Percentiles rank a stretch among this genome's conserved stretches.
phyloP scores from a whole-genome alignment of 2,329 filamentous ascomycete genomes.

The Talaromyces sp. region DNA sequence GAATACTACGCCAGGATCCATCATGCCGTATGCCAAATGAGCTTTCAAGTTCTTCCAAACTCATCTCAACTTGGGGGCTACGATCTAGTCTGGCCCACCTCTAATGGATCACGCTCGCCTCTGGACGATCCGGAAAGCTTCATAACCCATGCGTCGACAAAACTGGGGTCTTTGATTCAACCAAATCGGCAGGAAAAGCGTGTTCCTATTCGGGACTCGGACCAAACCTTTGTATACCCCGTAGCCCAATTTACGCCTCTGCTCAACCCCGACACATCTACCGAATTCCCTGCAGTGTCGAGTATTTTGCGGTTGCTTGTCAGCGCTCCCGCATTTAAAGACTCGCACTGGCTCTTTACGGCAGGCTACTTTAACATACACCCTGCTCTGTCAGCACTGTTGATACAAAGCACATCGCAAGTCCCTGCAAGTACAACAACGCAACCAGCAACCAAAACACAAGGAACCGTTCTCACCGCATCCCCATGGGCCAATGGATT shows the following conservation, averaged over 20 bases:
- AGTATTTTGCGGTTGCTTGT: conserved; percentile 66
- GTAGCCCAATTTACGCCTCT: conserved; percentile 84
- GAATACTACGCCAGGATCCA: conserved; percentile 80
- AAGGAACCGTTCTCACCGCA: conserved; percentile 83
- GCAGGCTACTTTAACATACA: conserved; percentile 98
- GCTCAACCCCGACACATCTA: conserved; percentile 72
- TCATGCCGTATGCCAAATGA: conserved; percentile 68
- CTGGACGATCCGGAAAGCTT: conserved; percentile 65
- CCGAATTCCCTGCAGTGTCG: conserved; percentile 78
- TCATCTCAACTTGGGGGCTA: conserved; percentile 42
- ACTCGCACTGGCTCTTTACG: conserved; percentile 88
- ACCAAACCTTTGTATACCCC: conserved; percentile 75
- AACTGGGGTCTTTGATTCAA: conserved; percentile 63
- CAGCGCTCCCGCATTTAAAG: conserved; percentile 52
- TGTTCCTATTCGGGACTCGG: conserved; percentile 27
- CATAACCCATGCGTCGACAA: conserved; percentile 60
- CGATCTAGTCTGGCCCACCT: conserved; percentile 64
- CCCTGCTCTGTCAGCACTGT: conserved; percentile 69
- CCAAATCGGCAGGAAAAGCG: conserved; percentile 33
- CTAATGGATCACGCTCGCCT: conserved; percentile 71
- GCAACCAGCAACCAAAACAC: conserved; percentile 28
- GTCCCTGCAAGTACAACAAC: conserved; percentile 15
- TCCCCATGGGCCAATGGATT: conserved; percentile 94
- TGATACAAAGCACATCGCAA: conserved; percentile 63
- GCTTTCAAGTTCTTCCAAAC: conserved; percentile 68